Conservation (phyloP, 2,329 filamentous ascomycete genomes). For the Sporothrix mexicana region DNA sequence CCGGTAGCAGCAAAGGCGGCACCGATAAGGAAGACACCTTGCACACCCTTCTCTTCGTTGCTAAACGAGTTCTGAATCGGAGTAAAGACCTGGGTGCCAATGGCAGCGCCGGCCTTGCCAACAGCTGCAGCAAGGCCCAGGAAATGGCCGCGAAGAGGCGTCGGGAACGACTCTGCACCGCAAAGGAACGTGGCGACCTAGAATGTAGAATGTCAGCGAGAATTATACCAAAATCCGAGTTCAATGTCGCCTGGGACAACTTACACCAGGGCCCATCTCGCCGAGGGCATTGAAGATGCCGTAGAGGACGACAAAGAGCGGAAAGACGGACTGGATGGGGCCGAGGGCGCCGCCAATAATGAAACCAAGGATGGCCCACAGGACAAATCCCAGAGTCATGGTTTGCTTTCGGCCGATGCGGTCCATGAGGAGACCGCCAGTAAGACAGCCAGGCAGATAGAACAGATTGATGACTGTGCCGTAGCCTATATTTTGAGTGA, state of each 20-base stretch:
- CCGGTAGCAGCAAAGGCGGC: conserved; percentile 56
- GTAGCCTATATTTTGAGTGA: conserved; percentile 53
- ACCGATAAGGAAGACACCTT: conserved; percentile 41
- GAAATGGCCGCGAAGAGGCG: conserved; percentile 2
- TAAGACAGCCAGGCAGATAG: conserved; percentile 54
- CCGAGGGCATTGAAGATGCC: conserved; percentile 56
- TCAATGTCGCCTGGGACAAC: too few species aligned
- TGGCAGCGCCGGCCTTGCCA: conserved; percentile 57
- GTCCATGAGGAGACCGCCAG: conserved; percentile 57
- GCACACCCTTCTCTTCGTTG: conserved; percentile 36
- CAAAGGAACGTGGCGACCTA: conserved; percentile 12
- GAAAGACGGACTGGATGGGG: conserved; percentile 54
- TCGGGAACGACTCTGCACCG: conserved; percentile 10
- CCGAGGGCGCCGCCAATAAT: conserved; percentile 55
- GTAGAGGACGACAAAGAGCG: conserved; percentile 58
- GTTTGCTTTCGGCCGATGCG: conserved; percentile 56
- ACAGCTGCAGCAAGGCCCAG: conserved; percentile 51
- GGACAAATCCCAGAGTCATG: conserved; percentile 56
- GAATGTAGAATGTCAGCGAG: neutral
- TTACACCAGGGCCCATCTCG: conserved; percentile 55
- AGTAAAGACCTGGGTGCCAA: conserved; percentile 57
- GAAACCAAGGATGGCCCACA: conserved; percentile 55
- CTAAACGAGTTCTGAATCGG: conserved; percentile 54
- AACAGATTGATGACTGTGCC: conserved; percentile 57
- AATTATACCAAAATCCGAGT: too few species aligned